A percentile compares a stretch with the other conserved stretches of the same genome.
Evolutionary conservation across 2,329 filamentous ascomycete species (phyloP).

Genomic region (Zymoseptoria tritici): DNA sequence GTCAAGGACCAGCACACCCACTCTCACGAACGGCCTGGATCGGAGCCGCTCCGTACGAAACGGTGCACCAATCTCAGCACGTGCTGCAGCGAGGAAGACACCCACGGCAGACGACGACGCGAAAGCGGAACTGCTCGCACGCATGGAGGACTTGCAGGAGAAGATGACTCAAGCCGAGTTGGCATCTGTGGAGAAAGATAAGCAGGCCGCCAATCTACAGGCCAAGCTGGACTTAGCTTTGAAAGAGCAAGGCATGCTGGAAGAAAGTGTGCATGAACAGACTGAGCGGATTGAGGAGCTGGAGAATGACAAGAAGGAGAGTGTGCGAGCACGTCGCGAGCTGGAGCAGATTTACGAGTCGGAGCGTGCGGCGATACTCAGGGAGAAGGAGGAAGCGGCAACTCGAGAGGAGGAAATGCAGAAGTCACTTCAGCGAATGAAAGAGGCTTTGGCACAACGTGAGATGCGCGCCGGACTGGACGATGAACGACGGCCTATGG

Average conservation of each 20-base stretch:
- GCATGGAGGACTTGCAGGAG: constrained; percentile 77
- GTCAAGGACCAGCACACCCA: constrained; percentile 13
- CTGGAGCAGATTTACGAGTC: constrained; percentile 89
- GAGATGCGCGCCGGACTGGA: constrained; percentile 48
- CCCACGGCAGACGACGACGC: constrained; percentile 51
- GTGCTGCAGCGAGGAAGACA: constrained; percentile 57
- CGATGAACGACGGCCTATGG: constrained; percentile 47
- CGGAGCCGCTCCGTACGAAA: constrained; percentile 55
- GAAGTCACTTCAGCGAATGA: constrained; percentile 79
- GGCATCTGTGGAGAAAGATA: constrained; percentile 59
- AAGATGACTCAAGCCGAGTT: constrained; percentile 77
- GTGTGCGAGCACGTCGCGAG: constrained; percentile 75
- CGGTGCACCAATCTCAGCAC: constrained; percentile 63
- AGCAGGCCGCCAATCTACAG: constrained; percentile 78
- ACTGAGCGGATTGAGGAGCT: constrained; percentile 76
- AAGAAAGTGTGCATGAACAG: constrained; percentile 79
- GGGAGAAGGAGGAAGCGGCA: constrained; percentile 83
- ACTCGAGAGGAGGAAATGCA: constrained; percentile 87
- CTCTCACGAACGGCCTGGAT: constrained; percentile 15
- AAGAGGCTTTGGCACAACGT: constrained; percentile 77
- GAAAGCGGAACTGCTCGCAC: constrained; percentile 68
- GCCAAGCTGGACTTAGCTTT: constrained; percentile 76
- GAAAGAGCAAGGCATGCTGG: constrained; percentile 74
- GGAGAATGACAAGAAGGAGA: constrained; percentile 77
- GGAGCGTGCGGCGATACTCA: constrained; percentile 76